Percentiles rank a stretch among this genome's conserved stretches.
Evolutionary conservation across 2,329 filamentous ascomycete genomes (phyloP).

Genomic region (Curvularia eragrostidis): DNA sequence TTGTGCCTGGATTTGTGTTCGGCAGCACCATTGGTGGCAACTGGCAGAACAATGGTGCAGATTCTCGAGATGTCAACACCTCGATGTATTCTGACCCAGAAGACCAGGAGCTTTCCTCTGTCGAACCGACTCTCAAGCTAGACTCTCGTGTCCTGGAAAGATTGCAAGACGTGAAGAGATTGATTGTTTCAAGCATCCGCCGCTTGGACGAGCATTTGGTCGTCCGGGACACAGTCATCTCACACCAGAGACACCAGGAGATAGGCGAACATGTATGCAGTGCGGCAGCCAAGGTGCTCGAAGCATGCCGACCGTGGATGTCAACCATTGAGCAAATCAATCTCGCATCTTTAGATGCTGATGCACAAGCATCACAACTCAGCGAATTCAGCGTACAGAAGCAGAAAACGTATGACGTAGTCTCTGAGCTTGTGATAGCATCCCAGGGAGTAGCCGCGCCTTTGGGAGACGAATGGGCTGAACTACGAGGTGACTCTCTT

Average conservation of each 20-base stretch:
- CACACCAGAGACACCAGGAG: constrained; percentile 75
- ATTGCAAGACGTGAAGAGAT: constrained; percentile 83
- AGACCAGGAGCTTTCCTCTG: constrained; percentile 72
- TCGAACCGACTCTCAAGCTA: constrained; percentile 75
- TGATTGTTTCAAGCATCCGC: constrained; percentile 84
- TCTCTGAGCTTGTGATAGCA: constrained; percentile 84
- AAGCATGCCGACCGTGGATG: constrained; percentile 89
- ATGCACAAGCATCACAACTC: constrained; percentile 82
- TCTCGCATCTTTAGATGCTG: constrained; percentile 76
- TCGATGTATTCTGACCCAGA: constrained; percentile 79
- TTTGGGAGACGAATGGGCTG: constrained; percentile 92
- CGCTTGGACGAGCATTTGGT: constrained; percentile 85
- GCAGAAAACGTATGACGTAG: constrained; percentile 90
- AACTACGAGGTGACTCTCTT: constrained; percentile 85
- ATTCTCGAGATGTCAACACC: constrained; percentile 70
- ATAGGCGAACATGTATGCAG: constrained; percentile 84
- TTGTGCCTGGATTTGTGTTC: constrained; percentile 91
- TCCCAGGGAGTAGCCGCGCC: constrained; percentile 94
- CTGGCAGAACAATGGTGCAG: constrained; percentile 76
- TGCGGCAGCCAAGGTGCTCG: constrained; percentile 79
- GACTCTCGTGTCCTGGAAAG: constrained; percentile 80
- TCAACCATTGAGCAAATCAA: constrained; percentile 91
- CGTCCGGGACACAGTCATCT: constrained; percentile 80
- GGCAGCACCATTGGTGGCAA: constrained; percentile 83
- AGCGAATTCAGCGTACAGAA: constrained; percentile 89